phyloP scores from a whole-genome alignment of 164 flowering plant genomes.

The Nymphaea colorata region DNA sequence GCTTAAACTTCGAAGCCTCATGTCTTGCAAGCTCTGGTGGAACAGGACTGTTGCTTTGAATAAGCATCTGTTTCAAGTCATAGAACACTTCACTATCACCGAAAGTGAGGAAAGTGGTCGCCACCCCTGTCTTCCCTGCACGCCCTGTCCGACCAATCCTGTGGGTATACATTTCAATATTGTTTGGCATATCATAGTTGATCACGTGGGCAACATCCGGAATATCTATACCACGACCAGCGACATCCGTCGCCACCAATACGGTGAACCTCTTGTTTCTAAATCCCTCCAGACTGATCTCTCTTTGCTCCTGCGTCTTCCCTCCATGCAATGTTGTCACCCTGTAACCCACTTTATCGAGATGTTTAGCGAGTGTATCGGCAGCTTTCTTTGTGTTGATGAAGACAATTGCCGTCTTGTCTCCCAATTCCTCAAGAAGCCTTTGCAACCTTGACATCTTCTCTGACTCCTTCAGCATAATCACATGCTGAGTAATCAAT shows the following conservation, averaged over 20 bases:
- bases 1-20: conserved; percentile 89
- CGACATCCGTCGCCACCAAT: conserved; percentile 93
- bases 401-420: conserved; percentile 17
- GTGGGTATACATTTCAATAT: conserved; percentile 77
- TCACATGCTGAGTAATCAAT: conserved; percentile 62
- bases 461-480: conserved; percentile 71
- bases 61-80: conserved; percentile 90
- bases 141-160: conserved; percentile 94
- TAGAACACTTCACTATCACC: conserved; percentile 80
- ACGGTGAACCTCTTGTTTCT: conserved; percentile 75
- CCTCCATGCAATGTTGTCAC: conserved; percentile 91
- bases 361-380: conserved; percentile 46
- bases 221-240: conserved; percentile 93
- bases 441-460: conserved; percentile 45
- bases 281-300: conserved; percentile 88
- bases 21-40: conserved; percentile 88
- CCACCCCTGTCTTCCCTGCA: conserved; percentile 91
- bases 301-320: conserved; percentile 86
- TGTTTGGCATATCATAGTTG: conserved; percentile 77
- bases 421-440: conserved; percentile 67
- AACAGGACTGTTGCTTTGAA: conserved; percentile 73
- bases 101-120: conserved; percentile 79
- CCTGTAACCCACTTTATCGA: conserved; percentile 66
- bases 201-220: conserved; percentile 90
- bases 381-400: conserved; percentile 76